Evolutionary conservation across 2,329 filamentous ascomycete genomes (phyloP).

Genomic region (Xylaria sp.): DNA sequence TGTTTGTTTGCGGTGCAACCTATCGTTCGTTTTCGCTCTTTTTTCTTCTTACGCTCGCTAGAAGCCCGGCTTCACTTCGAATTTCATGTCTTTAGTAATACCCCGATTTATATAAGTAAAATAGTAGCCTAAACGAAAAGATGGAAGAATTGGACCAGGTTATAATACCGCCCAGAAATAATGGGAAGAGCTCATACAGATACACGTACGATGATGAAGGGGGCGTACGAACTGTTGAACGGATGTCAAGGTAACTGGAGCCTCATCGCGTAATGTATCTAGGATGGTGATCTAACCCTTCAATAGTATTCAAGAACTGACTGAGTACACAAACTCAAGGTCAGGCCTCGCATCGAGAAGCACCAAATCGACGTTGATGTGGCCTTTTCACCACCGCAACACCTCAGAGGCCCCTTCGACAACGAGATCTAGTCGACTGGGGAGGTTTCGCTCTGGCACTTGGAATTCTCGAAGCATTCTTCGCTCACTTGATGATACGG

Average conservation of each 20-base stretch:
- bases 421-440: constrained; percentile 42
- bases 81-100: constrained; percentile 40
- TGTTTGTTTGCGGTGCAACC: constrained; percentile 35
- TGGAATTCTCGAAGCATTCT: constrained; percentile 47
- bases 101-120: constrained; percentile 35
- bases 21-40: constrained; percentile 26
- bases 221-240: constrained; percentile 42
- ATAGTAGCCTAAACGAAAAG: constrained; percentile 12
- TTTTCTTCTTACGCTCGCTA: constrained; percentile 39
- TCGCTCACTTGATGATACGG: constrained; percentile 46
- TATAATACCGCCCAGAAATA: constrained; percentile 41
- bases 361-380: constrained; percentile 46
- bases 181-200: constrained; percentile 43
- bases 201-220: constrained; percentile 45
- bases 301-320: constrained; percentile 44
- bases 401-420: constrained; percentile 46
- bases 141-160: constrained; percentile 45
- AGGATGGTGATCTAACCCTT: constrained; percentile 39
- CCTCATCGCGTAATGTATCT: constrained; percentile 33
- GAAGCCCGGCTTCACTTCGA: constrained; percentile 25
- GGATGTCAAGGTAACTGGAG: constrained; percentile 46
- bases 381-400: constrained; percentile 48
- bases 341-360: constrained; percentile 44
- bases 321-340: constrained; percentile 45
- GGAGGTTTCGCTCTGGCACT: constrained; percentile 43